A percentile compares a stretch with the other conserved stretches of the same genome.
Evolutionary conservation across 192 early-diverging fungal genomes (phyloP).

Genomic region (Coemansia sp.): DNA sequence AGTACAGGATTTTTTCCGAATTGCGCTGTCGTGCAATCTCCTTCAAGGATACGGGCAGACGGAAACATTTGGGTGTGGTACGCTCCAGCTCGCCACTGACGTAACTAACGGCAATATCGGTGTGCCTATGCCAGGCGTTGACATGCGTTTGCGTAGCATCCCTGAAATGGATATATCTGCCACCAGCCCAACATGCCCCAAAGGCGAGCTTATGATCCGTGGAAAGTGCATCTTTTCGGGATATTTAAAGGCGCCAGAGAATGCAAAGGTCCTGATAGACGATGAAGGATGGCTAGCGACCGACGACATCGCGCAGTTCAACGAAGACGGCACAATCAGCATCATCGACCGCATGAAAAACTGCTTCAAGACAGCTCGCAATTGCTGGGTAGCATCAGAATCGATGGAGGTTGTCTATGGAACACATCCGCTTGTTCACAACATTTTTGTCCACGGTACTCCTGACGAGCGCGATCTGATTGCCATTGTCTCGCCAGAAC

Average conservation of each 20-base stretch:
- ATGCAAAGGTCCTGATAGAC: conserved; percentile 69
- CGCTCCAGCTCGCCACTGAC: conserved; percentile 55
- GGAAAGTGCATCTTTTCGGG: conserved; percentile 70
- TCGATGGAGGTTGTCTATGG: conserved; percentile 75
- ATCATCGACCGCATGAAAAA: conserved; percentile 80
- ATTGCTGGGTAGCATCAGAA: conserved; percentile 87
- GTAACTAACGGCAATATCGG: conserved; percentile 71
- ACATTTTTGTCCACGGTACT: conserved; percentile 87
- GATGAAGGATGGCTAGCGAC: conserved; percentile 74
- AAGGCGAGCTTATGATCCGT: conserved; percentile 84
- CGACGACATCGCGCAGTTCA: conserved; percentile 78
- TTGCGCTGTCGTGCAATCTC: conserved; percentile 58
- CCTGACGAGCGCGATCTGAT: conserved; percentile 76
- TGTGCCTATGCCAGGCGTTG: conserved; percentile 60
- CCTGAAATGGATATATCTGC: conserved; percentile 80
- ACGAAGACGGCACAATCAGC: conserved; percentile 62
- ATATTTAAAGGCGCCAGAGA: conserved; percentile 75
- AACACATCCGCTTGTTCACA: conserved; percentile 71
- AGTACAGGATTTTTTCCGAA: conserved; percentile 76
- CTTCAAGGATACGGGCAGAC: conserved; percentile 87
- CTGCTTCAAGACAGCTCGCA: conserved; percentile 76
- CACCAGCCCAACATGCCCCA: conserved; percentile 72
- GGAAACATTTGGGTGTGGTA: conserved; percentile 56
- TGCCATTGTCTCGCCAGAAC: conserved; percentile 79
- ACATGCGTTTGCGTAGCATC: conserved; percentile 82